phyloP scores from a whole-genome alignment of 495 filamentous ascomycete species.

The Aspergillus sclerotioniger region DNA sequence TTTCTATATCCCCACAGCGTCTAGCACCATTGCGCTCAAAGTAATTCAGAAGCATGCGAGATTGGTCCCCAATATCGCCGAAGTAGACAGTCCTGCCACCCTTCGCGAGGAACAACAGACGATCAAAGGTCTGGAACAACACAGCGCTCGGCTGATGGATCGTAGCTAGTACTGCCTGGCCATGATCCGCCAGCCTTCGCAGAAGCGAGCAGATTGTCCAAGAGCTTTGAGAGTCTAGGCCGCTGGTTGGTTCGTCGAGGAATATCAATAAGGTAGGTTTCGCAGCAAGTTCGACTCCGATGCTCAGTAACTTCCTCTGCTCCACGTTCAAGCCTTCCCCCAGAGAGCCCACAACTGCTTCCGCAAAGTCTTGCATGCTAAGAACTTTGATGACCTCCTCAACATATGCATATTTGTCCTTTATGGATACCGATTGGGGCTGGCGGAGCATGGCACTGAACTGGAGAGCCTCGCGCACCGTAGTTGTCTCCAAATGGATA shows the following conservation, averaged over 20 bases:
- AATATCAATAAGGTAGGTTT: constrained; percentile 83
- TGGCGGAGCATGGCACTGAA: constrained; percentile 87
- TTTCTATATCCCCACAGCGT: constrained; percentile 67
- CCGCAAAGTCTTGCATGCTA: constrained; percentile 42
- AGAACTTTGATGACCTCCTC: constrained; percentile 49
- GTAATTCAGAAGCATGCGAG: constrained; percentile 63
- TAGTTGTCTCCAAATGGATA: constrained; percentile 80
- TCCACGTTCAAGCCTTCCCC: constrained; percentile 80
- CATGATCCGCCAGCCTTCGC: constrained; percentile 75
- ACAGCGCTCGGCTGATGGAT: constrained; percentile 92
- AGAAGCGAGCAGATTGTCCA: constrained; percentile 81
- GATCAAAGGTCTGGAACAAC: constrained; percentile 88
- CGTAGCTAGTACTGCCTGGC: constrained; percentile 85
- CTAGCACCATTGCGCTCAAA: constrained; percentile 72
- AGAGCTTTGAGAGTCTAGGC: constrained; percentile 80
- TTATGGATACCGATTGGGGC: constrained; percentile 43
- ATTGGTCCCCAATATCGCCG: constrained; percentile 77
- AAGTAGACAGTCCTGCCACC: constrained; percentile 86
- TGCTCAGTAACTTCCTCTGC: constrained; percentile 82
- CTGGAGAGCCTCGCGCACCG: constrained; percentile 76
- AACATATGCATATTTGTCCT: constrained; percentile 48
- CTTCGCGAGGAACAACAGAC: constrained; percentile 75
- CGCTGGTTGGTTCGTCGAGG: constrained; percentile 89
- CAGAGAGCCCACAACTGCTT: constrained; percentile 38
- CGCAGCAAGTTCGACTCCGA: constrained; percentile 86